A percentile compares a stretch with the other conserved stretches of the same genome.
Evolutionary conservation across 768 basidiomycete species (phyloP).

Genomic region (Mycena capillaripes): DNA sequence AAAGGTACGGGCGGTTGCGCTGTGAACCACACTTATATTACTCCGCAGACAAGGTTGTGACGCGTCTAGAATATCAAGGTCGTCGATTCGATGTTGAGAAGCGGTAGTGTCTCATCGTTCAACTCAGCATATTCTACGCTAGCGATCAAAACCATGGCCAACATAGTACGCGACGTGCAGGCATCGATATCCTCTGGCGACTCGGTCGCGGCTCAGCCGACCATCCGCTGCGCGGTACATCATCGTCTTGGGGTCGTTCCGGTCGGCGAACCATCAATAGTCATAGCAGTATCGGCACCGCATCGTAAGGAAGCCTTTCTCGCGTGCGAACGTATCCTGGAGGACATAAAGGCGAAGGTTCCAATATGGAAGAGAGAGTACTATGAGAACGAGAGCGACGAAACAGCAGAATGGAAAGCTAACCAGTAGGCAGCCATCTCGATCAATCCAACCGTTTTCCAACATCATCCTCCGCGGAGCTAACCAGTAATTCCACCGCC

Average conservation of each 20-base stretch:
- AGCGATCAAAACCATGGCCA: constrained; percentile 82
- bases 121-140: constrained; percentile 77
- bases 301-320: constrained; percentile 87
- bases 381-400: constrained; percentile 79
- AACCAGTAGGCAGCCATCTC: constrained; percentile 55
- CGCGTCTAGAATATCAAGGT: constrained; percentile 80
- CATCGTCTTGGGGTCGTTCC: constrained; percentile 86
- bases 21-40: not conserved
- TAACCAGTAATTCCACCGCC: constrained; percentile 86
- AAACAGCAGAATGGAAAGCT: constrained; percentile 78
- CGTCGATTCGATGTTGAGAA: not conserved
- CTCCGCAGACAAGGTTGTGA: constrained; percentile 73
- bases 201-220: constrained; percentile 48
- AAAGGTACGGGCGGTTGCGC: constrained; percentile 64
- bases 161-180: constrained; percentile 67
- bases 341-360: constrained; percentile 84
- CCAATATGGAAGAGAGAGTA: constrained; percentile 96
- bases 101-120: constrained; percentile 6
- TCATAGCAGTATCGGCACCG: constrained; percentile 87
- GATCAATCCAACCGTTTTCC: constrained; percentile 81
- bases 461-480: constrained; percentile 78
- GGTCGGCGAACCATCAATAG: constrained; percentile 86
- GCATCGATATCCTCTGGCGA: constrained; percentile 58
- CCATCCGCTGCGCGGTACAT: constrained; percentile 74
- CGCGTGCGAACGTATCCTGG: constrained; percentile 87